Evolutionary conservation across 768 basidiomycete species (phyloP).

Genomic region (Gymnopilus junonius): DNA sequence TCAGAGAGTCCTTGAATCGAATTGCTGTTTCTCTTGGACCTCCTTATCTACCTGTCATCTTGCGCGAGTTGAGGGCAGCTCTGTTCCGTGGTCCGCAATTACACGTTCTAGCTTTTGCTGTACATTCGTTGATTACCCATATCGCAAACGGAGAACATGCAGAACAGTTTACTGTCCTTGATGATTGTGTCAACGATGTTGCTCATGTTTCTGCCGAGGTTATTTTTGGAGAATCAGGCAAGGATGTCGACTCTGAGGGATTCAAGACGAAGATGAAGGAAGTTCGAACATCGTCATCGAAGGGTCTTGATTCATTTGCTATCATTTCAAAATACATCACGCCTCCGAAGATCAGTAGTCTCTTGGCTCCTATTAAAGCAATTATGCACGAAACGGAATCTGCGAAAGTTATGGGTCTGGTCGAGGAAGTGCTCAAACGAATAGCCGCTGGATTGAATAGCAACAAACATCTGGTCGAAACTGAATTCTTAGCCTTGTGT

Average conservation of each 20-base stretch:
- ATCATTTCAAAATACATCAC: conserved; percentile 80
- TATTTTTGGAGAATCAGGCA: conserved; percentile 92
- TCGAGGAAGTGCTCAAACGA: conserved; percentile 87
- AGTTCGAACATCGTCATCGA: conserved; percentile 81
- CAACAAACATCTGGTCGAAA: conserved; percentile 71
- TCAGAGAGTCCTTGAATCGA: conserved; percentile 80
- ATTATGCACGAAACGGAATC: conserved; percentile 89
- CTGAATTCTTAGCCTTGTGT: conserved; percentile 79
- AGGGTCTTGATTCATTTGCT: conserved; percentile 85
- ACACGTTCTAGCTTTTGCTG: conserved; percentile 86
- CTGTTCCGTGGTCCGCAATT: conserved; percentile 92
- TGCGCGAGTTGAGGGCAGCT: conserved; percentile 84
- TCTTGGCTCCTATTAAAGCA: conserved; percentile 78
- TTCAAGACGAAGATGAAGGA: conserved; percentile 97
- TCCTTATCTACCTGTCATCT: conserved; percentile 67
- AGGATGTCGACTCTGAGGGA: conserved; percentile 84
- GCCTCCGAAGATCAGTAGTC: conserved; percentile 71
- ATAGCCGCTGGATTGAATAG: conserved; percentile 84
- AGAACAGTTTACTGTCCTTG: conserved; percentile 62
- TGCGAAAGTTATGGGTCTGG: conserved; percentile 76
- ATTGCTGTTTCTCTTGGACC: conserved; percentile 78
- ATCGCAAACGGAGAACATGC: conserved; percentile 68
- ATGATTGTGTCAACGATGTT: conserved; percentile 78
- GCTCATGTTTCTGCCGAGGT: conserved; percentile 86
- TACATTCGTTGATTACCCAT: conserved; percentile 82